These are phyloP conservation scores for Xylaria sp. DNA, from an alignment of 2,329 filamentous ascomycete species.

Conservation along the genomic window DNA sequence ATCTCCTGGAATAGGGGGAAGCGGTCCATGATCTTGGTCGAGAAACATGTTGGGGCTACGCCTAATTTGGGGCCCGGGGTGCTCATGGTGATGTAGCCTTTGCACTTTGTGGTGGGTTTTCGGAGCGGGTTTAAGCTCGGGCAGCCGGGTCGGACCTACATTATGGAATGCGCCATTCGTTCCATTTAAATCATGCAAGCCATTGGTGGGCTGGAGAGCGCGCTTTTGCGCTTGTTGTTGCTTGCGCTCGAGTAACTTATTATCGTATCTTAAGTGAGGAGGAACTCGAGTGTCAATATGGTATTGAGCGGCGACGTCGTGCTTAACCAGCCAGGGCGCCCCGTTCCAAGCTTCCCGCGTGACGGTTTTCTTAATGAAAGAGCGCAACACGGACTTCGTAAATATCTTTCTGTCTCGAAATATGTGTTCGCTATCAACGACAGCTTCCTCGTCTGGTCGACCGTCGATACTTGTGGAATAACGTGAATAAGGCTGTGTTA, in stretches of 20 bases:
- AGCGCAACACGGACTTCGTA: constrained; percentile 91
- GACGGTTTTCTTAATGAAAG: constrained; percentile 96
- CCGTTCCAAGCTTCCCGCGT: constrained; percentile 91
- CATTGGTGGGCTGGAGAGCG: constrained; percentile 55
- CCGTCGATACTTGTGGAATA: constrained; percentile 84
- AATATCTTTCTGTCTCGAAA: constrained; percentile 90
- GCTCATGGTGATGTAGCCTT: constrained; percentile 61
- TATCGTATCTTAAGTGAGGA: constrained; percentile 82
- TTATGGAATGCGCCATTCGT: constrained; percentile 48
- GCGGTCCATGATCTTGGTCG: constrained; percentile 53
- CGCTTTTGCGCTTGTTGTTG: constrained; percentile 75
- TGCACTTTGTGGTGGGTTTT: constrained; percentile 71
- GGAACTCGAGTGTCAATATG: constrained; percentile 90
- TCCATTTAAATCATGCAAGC: constrained; percentile 56
- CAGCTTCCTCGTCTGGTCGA: constrained; percentile 74
- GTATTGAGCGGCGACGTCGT: constrained; percentile 83
- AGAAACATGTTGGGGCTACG: constrained; percentile 53
- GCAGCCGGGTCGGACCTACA: constrained; percentile 67
- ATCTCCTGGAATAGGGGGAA: constrained; percentile 56
- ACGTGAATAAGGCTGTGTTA: constrained; percentile 77
- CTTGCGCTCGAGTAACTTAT: constrained; percentile 80
- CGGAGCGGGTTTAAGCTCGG: constrained; percentile 77
- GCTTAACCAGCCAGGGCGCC: constrained; percentile 96
- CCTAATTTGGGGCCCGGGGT: constrained; percentile 54
- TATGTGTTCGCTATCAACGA: constrained; percentile 85